Evolutionary conservation across 2,329 filamentous ascomycete species (phyloP), one percentile per base, ranked within the genome.

Genomic region (Cordyceps sp.): DNA sequence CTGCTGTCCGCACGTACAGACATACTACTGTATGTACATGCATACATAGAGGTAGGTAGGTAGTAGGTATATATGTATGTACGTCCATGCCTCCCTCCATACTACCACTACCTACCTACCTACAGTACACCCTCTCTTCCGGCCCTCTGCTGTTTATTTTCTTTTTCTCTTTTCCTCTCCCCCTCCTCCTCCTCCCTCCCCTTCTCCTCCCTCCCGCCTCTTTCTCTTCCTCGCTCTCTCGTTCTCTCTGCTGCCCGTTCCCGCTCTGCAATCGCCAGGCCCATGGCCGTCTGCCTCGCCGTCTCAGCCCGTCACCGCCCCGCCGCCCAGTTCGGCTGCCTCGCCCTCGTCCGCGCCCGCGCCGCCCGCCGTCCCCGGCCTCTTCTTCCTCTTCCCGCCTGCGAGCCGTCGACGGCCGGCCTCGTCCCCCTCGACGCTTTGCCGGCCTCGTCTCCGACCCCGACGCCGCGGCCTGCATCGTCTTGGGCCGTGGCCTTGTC

Each of bases 401-500:
- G 6, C 25, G 25, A 16, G 14, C 15, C 25, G n/a, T n/a, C n/a
- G n/a, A n/a, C n/a, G n/a, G n/a, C n/a, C n/a, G n/a, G n/a, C n/a
- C n/a, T n/a, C n/a, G n/a, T n/a, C n/a, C n/a, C n/a, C n/a, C n/a
- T n/a, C n/a, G n/a, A n/a, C n/a, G n/a, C n/a, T n/a, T n/a, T n/a
- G n/a, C n/a, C n/a, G n/a, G n/a, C n/a, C n/a, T n/a, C n/a, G n/a
- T n/a, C n/a, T n/a, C n/a, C n/a, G n/a, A n/a, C n/a, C n/a, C 21
- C 12, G 21, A 23, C 7, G 8, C 27, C 22, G 12, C 27, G 23
- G 18, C 27, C 27, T 33, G 32, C 21, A 12, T 26, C 22, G 12
- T 17, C 20, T 17, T 24, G n/a, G 27, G 32, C n/a, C 20, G 33
- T 26, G 20, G 33, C 30, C 30, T 32, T 26, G 25, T 40, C 40